Evolutionary conservation across 2,329 filamentous ascomycete species (phyloP).

Genomic region (Fragosphaeria purpurea): DNA sequence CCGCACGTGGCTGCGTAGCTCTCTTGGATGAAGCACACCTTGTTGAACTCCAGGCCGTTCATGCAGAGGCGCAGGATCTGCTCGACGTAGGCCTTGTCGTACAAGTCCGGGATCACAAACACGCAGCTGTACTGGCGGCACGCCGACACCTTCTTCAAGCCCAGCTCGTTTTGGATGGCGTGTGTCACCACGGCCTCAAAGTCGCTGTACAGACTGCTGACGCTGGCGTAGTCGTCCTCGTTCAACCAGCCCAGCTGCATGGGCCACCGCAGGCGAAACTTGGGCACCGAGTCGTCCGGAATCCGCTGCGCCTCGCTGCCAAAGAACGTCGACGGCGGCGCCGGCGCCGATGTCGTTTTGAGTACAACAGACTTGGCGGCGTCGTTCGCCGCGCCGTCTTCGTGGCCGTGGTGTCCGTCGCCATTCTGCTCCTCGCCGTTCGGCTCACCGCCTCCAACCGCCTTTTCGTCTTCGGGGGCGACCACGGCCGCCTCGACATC

Average conservation of each 20-base stretch:
- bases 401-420: background rate
- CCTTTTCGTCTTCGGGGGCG: background rate
- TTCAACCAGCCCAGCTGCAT: conserved; percentile 80
- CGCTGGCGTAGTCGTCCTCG: conserved; percentile 74
- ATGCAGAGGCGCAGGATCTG: conserved; percentile 76
- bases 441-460: conserved; percentile 44
- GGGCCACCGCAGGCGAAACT: conserved; percentile 90
- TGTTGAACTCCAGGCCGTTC: conserved; percentile 79
- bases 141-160: conserved; percentile 64
- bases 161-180: conserved; percentile 76
- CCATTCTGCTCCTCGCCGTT: background rate
- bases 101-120: conserved; percentile 93
- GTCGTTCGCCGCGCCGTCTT: background rate
- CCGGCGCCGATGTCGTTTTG: conserved; percentile 11
- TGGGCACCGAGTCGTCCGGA: conserved; percentile 77
- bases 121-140: conserved; percentile 91
- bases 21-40: conserved; percentile 91
- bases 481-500: background rate
- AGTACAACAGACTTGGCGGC: background rate
- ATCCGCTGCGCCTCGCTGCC: conserved; percentile 76
- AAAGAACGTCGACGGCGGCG: conserved; percentile 56
- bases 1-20: conserved; percentile 91
- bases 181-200: conserved; percentile 80
- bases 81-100: conserved; percentile 88
- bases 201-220: conserved; percentile 74